Evolutionary conservation across 73 alveolate species (phyloP).

Genomic region (Uronychia binucleata): DNA sequence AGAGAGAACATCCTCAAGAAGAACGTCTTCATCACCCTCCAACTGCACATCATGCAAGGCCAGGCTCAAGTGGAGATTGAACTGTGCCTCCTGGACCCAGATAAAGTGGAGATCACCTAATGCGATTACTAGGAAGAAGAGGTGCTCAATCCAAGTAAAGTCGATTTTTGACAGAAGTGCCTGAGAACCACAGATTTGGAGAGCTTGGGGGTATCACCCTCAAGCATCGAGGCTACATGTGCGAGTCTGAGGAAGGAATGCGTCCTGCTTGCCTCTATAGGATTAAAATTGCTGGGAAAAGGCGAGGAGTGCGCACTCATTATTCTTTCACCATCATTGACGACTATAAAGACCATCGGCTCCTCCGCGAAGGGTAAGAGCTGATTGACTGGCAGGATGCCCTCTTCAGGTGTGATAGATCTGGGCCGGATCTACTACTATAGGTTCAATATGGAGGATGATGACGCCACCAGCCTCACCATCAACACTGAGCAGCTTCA

Average conservation of each 20-base stretch:
- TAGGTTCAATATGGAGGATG: conserved; percentile 9
- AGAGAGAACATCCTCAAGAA: conserved; percentile 14
- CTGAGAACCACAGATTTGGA: not conserved
- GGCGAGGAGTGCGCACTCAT: conserved; percentile 10
- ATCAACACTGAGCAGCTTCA: conserved; percentile 13
- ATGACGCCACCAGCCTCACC: not conserved
- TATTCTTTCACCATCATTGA: conserved; percentile 20
- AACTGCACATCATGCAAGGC: conserved; percentile 19
- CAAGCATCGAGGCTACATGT: not conserved
- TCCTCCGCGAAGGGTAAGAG: conserved; percentile 19
- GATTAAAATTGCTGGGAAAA: conserved; percentile 21
- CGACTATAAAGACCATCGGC: not conserved
- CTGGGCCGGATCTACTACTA: conserved; percentile 19
- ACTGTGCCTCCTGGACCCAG: not conserved
- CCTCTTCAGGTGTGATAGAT: not conserved
- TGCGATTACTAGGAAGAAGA: not conserved
- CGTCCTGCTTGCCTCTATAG: conserved; percentile 27
- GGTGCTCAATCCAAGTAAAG: not conserved
- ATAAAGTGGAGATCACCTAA: not conserved
- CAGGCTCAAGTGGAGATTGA: not conserved
- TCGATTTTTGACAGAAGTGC: not conserved
- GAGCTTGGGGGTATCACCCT: conserved; percentile 1
- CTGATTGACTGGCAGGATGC: not conserved
- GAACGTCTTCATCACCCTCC: conserved; percentile 7
- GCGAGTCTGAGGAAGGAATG: not conserved